Percentiles rank a stretch among this genome's conserved stretches.
Evolutionary conservation across 2,329 filamentous ascomycete species (phyloP).

Genomic region (Colletotrichum neosansevieriae): DNA sequence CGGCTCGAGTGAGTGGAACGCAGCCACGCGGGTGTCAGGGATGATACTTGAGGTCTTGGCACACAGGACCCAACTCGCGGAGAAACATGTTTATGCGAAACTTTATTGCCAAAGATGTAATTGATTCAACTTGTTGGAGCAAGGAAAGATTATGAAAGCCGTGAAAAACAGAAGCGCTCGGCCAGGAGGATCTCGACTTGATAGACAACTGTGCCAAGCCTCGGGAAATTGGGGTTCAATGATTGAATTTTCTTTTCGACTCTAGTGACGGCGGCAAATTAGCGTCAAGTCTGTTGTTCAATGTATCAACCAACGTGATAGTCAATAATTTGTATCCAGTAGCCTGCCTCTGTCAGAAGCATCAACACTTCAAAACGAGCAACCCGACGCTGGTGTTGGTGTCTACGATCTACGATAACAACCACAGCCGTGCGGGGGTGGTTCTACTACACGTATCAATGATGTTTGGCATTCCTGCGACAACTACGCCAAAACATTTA

Average conservation of each 20-base stretch:
- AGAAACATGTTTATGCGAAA: too few relatives aligned
- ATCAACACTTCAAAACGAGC: too few relatives aligned
- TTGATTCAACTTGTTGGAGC: background rate
- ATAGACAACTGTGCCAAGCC: conserved; percentile 1
- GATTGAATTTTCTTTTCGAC: background rate
- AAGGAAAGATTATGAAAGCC: background rate
- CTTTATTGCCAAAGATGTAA: background rate
- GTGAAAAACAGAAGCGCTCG: background rate
- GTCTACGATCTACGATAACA: background rate
- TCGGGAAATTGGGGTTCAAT: background rate
- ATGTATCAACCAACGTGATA: background rate
- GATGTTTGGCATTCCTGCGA: too few relatives aligned
- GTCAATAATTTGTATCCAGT: too few relatives aligned
- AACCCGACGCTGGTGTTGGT: background rate
- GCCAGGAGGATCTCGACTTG: conserved; percentile 7
- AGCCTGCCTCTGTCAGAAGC: background rate
- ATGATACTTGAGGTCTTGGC: background rate
- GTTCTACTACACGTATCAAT: too few relatives aligned
- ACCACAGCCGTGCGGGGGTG: background rate
- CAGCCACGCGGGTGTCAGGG: conserved; percentile 3
- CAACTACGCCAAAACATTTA: too few relatives aligned
- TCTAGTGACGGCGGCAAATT: background rate
- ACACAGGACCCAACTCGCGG: conserved; percentile 5
- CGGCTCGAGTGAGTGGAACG: too few relatives aligned
- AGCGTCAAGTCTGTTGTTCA: background rate